Evolutionary conservation across 345 rosid species (phyloP).

Genomic region (Acer campestre): DNA sequence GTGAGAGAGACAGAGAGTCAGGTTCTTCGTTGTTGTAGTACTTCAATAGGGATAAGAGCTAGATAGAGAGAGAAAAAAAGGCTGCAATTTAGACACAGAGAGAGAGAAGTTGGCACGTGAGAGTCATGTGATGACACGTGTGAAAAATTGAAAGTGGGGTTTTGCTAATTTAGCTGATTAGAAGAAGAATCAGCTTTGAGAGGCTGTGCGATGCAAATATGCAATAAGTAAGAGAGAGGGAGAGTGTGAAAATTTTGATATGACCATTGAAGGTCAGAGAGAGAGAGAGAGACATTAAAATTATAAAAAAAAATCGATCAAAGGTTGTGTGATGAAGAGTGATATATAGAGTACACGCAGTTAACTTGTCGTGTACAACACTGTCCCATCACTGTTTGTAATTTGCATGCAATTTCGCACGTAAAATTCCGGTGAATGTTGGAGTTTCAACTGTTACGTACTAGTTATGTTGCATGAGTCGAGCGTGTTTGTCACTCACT

Average conservation of each 20-base stretch:
- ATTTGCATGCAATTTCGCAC: constrained; percentile 33
- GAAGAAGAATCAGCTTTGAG: constrained; percentile 9
- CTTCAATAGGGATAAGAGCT: background rate
- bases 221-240: constrained; percentile 20
- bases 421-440: background rate
- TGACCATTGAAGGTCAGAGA: constrained; percentile 8
- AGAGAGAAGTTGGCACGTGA: constrained; percentile 22
- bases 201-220: constrained; percentile 9
- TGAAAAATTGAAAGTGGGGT: constrained; percentile 10
- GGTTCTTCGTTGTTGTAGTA: constrained; percentile 1
- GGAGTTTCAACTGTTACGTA: background rate
- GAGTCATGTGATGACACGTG: constrained; percentile 27
- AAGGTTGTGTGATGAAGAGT: background rate
- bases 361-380: constrained; percentile 22
- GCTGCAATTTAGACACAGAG: background rate
- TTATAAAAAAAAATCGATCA: background rate
- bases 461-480: constrained; percentile 12
- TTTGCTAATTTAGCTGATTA: background rate
- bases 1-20: background rate
- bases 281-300: background rate
- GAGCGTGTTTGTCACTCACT: too few species aligned
- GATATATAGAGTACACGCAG: constrained; percentile 14
- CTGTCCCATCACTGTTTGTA: background rate
- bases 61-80: background rate
- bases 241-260: background rate